Evolutionary conservation across 2,329 filamentous ascomycete genomes (phyloP).

Genomic region (Aspergillus spinulosporus): DNA sequence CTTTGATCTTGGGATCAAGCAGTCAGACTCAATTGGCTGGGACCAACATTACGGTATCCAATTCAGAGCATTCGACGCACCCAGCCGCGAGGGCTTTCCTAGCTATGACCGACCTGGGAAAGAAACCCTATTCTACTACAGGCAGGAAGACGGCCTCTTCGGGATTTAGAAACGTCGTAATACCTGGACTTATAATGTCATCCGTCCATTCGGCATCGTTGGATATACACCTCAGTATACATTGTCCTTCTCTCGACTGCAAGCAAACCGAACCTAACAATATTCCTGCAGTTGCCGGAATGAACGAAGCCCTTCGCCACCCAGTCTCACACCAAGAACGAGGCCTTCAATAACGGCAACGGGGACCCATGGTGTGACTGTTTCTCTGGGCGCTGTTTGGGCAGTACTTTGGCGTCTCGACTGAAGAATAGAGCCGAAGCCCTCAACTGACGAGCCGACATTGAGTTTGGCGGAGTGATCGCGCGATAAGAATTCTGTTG

Average conservation of each 20-base stretch:
- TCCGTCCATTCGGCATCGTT: background rate
- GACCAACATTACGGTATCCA: background rate
- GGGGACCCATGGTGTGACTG: background rate
- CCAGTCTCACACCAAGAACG: background rate
- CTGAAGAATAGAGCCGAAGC: background rate
- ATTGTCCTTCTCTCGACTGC: background rate
- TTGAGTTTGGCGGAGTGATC: background rate
- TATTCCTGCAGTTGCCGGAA: background rate
- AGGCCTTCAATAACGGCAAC: background rate
- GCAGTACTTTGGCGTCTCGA: background rate
- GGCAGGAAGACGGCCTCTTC: background rate
- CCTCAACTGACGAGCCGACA: background rate
- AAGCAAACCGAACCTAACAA: background rate
- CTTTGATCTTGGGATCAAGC: no score
- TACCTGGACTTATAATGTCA: background rate
- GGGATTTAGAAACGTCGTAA: background rate
- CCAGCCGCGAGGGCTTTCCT: background rate
- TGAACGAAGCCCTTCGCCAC: background rate
- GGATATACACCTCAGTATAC: background rate
- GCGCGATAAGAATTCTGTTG: background rate
- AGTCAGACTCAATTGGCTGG: no score
- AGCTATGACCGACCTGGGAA: background rate
- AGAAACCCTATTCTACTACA: background rate
- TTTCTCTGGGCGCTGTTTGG: background rate
- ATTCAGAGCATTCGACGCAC: background rate